Percentiles rank a stretch among this genome's conserved stretches.
These are phyloP conservation scores for Ophiostoma tasmaniense DNA, from an alignment of 2,329 filamentous ascomycete genomes.

Conservation along the genomic window DNA sequence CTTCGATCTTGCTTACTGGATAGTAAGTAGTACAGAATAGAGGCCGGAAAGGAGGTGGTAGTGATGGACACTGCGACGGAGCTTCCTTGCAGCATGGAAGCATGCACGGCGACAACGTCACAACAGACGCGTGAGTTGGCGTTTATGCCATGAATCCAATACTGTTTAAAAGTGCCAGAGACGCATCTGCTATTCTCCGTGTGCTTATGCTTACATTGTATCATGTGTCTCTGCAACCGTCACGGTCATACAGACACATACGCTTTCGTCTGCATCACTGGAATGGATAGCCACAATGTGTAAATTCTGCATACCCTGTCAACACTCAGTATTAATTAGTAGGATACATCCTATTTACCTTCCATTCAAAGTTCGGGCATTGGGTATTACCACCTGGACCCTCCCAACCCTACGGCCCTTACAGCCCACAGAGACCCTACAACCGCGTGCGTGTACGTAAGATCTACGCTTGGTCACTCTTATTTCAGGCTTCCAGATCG, in stretches of 20 bases:
- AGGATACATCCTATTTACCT: not conserved
- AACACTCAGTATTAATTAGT: not conserved
- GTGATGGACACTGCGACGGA: not conserved
- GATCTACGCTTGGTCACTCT: not conserved
- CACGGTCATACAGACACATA: not conserved
- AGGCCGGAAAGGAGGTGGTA: not conserved
- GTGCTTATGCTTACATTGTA: not conserved
- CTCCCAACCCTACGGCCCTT: not conserved
- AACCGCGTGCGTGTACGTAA: conserved; percentile 2
- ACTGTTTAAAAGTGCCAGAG: not conserved
- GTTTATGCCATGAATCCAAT: not conserved
- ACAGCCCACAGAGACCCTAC: not conserved
- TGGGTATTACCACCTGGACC: not conserved
- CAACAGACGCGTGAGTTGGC: not conserved
- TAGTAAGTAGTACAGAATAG: too few species aligned
- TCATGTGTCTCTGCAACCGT: not conserved
- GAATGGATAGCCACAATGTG: not conserved
- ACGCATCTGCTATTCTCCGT: not conserved
- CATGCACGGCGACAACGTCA: not conserved
- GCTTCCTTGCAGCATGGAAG: not conserved
- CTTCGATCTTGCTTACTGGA: too few species aligned
- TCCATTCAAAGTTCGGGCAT: not conserved
- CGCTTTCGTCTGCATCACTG: not conserved
- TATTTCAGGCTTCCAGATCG: not conserved
- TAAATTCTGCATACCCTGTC: not conserved